Evolutionary conservation across 306 rosid species (phyloP), one percentile per base, ranked within the genome.

Genomic region (Acacia confusa): DNA sequence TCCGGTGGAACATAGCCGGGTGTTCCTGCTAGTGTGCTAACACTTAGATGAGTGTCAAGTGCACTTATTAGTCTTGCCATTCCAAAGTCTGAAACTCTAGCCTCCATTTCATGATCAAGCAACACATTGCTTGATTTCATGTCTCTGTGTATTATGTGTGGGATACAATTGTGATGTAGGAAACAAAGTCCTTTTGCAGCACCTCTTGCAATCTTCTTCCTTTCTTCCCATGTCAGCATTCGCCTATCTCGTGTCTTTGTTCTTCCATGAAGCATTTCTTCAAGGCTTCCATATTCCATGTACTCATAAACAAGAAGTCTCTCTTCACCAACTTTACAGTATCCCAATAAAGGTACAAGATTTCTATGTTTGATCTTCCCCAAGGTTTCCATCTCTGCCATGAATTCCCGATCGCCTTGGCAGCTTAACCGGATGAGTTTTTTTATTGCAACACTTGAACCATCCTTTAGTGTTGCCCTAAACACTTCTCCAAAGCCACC

Each of bases 401-500:
- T 91, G 95, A 95, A 95, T 80, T 95, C 98, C 5, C 98, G 81
- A 82, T 95, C 98, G 13, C 98, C 98, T 76, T 95, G 98, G 83
- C 97, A 92, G 83, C 98, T 95, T 45, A 95, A 72, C 70, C 97
- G 79, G 69, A 95, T 92, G 53, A 95, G 94, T 87, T 95, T 95
- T 90, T 95, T 95, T 66, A 95, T 95, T n/a, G 98, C 98, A 41
- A 95, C 98, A 72, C 92, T 88, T 2, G 98, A 88, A 3, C 98
- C 98, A 24, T 95, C 98, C 82, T 89, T 91, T 70, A 95, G 83
- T 5, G 97, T 95, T 36, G 98, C 98, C 85, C 90, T 91, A 88
- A 95, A 95, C 79, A 95, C 98, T 84, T 95, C 98, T 19, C 98
- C 98, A 25, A 95, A 95, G n/a, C 98, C 98, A 47, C 98, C 98